Percentiles rank a stretch among this genome's conserved stretches.
phyloP scores from a whole-genome alignment of 768 basidiomycete genomes.

The Austroboletus festivus region DNA sequence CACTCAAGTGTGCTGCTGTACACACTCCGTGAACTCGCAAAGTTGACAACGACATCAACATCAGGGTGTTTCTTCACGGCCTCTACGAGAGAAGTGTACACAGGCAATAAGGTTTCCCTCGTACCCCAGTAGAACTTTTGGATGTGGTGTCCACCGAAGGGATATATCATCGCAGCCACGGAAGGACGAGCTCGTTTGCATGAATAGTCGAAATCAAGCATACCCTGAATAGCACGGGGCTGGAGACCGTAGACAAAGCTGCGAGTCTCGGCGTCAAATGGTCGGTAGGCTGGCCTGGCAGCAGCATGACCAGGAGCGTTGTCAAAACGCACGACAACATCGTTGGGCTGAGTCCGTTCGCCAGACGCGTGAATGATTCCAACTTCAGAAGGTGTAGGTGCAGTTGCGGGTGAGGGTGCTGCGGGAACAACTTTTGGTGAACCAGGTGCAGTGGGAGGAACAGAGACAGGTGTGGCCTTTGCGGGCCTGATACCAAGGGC shows the following conservation, averaged over 20 bases:
- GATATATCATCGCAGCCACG: conserved; percentile 99
- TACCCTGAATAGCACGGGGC: conserved; percentile 97
- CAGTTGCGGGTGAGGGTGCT: conserved; percentile 32
- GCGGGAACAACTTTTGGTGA: conserved; percentile 31
- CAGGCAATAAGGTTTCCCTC: conserved; percentile 96
- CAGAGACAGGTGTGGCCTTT: conserved; percentile 31
- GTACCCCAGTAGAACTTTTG: conserved; percentile 99
- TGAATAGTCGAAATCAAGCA: conserved; percentile 98
- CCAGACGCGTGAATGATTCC: conserved; percentile 77
- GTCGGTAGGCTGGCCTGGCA: conserved; percentile 75
- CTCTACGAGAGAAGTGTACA: conserved; percentile 89
- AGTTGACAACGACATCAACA: conserved; percentile 98
- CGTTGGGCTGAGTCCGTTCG: conserved; percentile 77
- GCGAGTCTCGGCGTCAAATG: conserved; percentile 91
- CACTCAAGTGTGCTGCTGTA: conserved; percentile 94
- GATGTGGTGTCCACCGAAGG: conserved; percentile 99
- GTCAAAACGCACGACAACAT: conserved; percentile 90
- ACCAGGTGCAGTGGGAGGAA: conserved; percentile 47
- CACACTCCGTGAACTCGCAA: conserved; percentile 90
- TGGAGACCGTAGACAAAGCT: conserved; percentile 98
- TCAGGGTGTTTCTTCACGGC: conserved; percentile 94
- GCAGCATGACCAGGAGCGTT: conserved; percentile 33
- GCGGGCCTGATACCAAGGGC: conserved; percentile 73
- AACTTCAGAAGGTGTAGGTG: conserved; percentile 45
- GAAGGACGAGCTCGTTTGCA: conserved; percentile 89